Conservation (phyloP, 768 basidiomycete genomes). For the Scleroderma bovista region DNA sequence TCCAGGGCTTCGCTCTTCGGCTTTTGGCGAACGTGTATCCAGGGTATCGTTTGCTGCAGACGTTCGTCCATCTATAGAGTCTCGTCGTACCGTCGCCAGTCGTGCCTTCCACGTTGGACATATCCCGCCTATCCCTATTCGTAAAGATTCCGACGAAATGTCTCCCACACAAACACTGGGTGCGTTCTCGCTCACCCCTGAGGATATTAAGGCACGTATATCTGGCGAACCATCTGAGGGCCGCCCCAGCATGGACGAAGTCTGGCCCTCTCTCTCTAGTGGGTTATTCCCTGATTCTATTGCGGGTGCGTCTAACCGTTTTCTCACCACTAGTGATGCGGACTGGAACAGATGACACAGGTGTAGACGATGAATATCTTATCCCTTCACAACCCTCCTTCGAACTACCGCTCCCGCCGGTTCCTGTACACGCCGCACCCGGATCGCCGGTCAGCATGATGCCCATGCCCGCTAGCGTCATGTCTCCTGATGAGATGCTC, state of each 20-base stretch:
- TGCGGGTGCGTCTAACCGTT: conserved; percentile 1
- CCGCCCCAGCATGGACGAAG: conserved; percentile 45
- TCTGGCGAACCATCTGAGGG: conserved; percentile 29
- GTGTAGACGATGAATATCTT: conserved; percentile 40
- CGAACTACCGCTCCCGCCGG: conserved; percentile 30
- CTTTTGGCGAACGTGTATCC: conserved; percentile 44
- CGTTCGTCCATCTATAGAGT: conserved; percentile 42
- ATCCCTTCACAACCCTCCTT: conserved; percentile 28
- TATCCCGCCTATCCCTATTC: conserved; percentile 38
- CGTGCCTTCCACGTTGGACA: conserved; percentile 38
- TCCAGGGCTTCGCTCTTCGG: conserved; percentile 49
- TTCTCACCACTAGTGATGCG: conserved; percentile 58
- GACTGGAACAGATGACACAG: conserved; percentile 35
- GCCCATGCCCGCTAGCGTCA: conserved; percentile 35
- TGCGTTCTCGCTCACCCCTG: conserved; percentile 42
- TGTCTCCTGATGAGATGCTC: conserved; percentile 73
- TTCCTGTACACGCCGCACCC: conserved; percentile 25
- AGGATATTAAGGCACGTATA: conserved; percentile 57
- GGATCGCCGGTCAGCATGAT: conserved; percentile 38
- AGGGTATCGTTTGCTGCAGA: conserved; percentile 70
- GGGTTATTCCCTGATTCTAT: conserved; percentile 21
- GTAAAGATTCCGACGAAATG: conserved; percentile 25
- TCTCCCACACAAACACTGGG: conserved; percentile 43
- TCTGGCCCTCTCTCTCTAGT: conserved; percentile 68
- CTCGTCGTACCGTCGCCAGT: conserved; percentile 37